A percentile compares a stretch with the other conserved stretches of the same genome.
Conservation (phyloP, 1,284 basidiomycete genomes). For the Ustilago shanxiensis region DNA sequence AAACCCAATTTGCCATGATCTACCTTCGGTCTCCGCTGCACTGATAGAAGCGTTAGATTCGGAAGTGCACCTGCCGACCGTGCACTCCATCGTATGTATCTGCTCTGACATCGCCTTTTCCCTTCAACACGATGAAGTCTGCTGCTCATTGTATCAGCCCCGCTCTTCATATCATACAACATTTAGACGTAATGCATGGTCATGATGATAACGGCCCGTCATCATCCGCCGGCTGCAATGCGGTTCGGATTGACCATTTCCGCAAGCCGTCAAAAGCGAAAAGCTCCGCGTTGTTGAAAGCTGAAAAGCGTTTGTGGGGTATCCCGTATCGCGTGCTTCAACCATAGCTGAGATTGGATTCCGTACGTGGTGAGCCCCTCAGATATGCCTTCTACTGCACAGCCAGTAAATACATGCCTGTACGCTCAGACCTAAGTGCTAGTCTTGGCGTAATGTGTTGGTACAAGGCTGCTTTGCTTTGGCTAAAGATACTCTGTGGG, state of each 20-base stretch:
- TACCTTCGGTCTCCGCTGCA: slow-evolving; percentile 12
- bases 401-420: neutral
- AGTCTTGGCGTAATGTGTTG: too few relatives aligned
- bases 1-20: slow-evolving; percentile 2
- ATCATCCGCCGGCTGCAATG: neutral
- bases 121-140: neutral
- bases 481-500: too few relatives aligned
- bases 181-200: neutral
- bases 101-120: too few relatives aligned
- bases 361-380: neutral
- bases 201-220: neutral
- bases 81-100: slow-evolving; percentile 1
- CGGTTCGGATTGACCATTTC: neutral
- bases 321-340: neutral
- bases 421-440: neutral
- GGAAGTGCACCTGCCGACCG: slow-evolving; percentile 14
- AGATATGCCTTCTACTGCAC: neutral
- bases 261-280: slow-evolving; percentile 2
- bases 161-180: too few relatives aligned
- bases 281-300: neutral
- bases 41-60: slow-evolving; percentile 1
- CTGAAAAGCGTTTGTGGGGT: neutral
- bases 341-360: neutral
- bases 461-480: too few relatives aligned
- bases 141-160: neutral